These are phyloP conservation scores for Quercus lobata DNA, from an alignment of 331 rosid species.

Conservation along the genomic window DNA sequence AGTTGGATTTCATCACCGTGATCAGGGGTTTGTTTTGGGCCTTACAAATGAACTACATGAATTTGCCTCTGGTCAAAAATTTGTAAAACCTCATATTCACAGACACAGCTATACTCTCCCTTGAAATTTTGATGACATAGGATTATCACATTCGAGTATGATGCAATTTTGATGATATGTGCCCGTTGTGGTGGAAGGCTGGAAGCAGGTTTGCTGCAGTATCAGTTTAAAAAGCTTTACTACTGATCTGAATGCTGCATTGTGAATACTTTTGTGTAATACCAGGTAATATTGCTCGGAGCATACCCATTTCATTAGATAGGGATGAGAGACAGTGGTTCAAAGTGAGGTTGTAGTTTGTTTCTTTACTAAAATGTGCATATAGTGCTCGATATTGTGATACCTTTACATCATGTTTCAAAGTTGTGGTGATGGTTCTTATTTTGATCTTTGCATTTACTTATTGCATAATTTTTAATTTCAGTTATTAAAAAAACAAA, in stretches of 20 bases:
- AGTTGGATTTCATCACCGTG: background rate
- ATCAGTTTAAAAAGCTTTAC: background rate
- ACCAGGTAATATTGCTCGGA: constrained; percentile 2
- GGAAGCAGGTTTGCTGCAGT: constrained; percentile 21
- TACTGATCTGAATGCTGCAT: constrained; percentile 25
- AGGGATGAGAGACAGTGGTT: constrained; percentile 11
- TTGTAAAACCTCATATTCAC: constrained; percentile 7
- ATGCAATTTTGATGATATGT: constrained; percentile 22
- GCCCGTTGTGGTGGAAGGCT: constrained; percentile 17
- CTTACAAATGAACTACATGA: constrained; percentile 6
- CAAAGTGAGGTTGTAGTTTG: background rate
- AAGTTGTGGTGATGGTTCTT: background rate
- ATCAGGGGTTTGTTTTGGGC: constrained; percentile 19
- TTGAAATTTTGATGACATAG: constrained; percentile 5
- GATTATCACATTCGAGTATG: background rate
- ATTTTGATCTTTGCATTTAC: background rate
- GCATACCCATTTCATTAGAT: constrained; percentile 5
- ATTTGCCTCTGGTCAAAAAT: constrained; percentile 1
- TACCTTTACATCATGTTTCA: background rate
- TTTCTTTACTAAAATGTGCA: background rate
- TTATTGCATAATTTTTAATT: background rate
- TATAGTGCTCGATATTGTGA: background rate
- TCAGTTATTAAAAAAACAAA: background rate
- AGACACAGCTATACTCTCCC: background rate
- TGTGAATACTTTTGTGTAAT: constrained; percentile 23